These are phyloP conservation scores for Aspergillus nidulans DNA, from an alignment of 495 filamentous ascomycete species.

Conservation along the genomic window DNA sequence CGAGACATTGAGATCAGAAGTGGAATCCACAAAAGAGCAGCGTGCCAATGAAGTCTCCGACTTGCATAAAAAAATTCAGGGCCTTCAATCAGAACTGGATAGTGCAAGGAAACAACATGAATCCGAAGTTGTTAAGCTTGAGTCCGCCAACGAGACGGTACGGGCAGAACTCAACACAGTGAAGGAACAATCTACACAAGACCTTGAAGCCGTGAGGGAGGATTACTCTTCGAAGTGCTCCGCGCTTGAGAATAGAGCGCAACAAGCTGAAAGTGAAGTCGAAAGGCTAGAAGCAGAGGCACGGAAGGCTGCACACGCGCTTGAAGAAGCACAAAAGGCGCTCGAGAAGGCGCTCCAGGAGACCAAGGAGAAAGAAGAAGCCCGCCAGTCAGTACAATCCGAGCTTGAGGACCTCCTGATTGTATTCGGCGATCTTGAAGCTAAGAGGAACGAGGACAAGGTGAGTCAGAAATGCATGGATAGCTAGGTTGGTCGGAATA, in stretches of 20 bases:
- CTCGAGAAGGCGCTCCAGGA: conserved; percentile 17
- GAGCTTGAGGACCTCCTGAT: conserved; percentile 83
- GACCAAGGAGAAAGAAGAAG: conserved; percentile 54
- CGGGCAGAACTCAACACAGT: conserved; percentile 55
- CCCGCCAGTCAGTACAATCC: conserved; percentile 57
- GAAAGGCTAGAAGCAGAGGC: conserved; percentile 25
- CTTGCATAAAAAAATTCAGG: conserved; percentile 48
- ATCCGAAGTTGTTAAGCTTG: conserved; percentile 54
- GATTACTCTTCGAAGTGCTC: conserved; percentile 48
- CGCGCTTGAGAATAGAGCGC: conserved; percentile 42
- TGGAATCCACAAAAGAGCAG: conserved; percentile 41
- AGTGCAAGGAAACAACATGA: conserved; percentile 52
- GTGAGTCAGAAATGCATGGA: conserved; percentile 39
- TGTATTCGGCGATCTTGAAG: conserved; percentile 85
- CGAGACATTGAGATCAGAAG: conserved; percentile 46
- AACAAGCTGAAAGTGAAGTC: conserved; percentile 41
- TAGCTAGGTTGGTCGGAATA: conserved; percentile 23
- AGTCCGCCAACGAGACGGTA: conserved; percentile 48
- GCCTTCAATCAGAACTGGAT: conserved; percentile 52
- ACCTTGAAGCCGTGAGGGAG: conserved; percentile 54
- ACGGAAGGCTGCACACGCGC: conserved; percentile 17
- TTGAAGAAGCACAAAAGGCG: conserved; percentile 19
- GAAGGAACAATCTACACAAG: conserved; percentile 46
- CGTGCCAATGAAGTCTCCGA: conserved; percentile 54
- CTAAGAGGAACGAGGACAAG: conserved; percentile 77